Evolutionary conservation across 2,329 filamentous ascomycete species (phyloP), one percentile per base, ranked within the genome.

Genomic region (Pseudocercospora cruenta): DNA sequence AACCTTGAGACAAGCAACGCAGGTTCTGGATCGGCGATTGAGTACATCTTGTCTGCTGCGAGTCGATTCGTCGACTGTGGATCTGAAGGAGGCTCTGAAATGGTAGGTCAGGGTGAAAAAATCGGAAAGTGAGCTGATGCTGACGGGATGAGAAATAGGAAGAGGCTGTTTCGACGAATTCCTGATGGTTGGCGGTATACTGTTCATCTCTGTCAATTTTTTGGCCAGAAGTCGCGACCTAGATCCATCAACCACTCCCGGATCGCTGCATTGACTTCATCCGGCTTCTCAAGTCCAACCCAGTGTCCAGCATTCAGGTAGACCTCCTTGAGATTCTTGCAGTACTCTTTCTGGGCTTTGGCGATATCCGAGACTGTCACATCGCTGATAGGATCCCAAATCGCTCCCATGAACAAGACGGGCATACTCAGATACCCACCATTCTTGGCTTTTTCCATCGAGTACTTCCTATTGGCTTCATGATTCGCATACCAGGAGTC

Each of bases 401-500:
- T 74, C 1, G 77, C 78, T 51, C 81, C 77, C 58, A 79, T 74
- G 57, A 74, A 77, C 58, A 84, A 67, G 9, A 78, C 71, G 0
- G 77, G 77, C n/a, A 78, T 74, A n/a, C 73, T 67, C 53, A 79
- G 51, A 3, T 72, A 65, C 1, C 74, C 76, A 1, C 70, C 73
- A 26, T 78, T 78, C 69, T 74, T 75, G n/a, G 65, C 49, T 33
- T 78, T 73, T 24, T 76, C 74, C 16, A 78, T 77, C 4, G 75
- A 77, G 69, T 80, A 84, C 45, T 73, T 76, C 2, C 66, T 69
- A 62, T 85, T 84, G 12, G 70, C 73, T 9, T 77, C 72, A 64
- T 82, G 79, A 66, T 84, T 80, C 51, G 80, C 65, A 64, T 84
- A 84, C 64, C 77, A 81, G 0, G 79, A 75, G 19, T 73, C 76